Evolutionary conservation across 116 monocot genomes (phyloP).

Genomic region (Cymodocea nodosa): DNA sequence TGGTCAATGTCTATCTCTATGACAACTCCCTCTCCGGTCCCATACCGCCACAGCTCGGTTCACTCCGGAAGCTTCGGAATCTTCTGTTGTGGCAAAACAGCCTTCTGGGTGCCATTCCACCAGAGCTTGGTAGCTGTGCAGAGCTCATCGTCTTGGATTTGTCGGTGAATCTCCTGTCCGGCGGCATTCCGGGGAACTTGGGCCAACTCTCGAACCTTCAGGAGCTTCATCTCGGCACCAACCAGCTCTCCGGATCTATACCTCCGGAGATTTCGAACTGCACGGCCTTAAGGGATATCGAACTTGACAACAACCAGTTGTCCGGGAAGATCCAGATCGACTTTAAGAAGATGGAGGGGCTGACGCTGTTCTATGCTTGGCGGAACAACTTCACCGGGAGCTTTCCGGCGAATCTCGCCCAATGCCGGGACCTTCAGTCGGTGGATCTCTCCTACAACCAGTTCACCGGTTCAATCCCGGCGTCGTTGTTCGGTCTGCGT

Average conservation of each 20-base stretch:
- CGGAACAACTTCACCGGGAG: conserved; percentile 67
- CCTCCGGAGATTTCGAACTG: conserved; percentile 68
- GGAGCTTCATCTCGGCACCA: conserved; percentile 70
- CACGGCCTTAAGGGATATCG: conserved; percentile 41
- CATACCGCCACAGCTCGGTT: conserved; percentile 52
- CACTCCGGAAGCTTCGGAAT: conserved; percentile 48
- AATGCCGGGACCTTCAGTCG: conserved; percentile 47
- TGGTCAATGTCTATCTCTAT: conserved; percentile 63
- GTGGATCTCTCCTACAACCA: conserved; percentile 85
- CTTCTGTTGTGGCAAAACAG: conserved; percentile 85
- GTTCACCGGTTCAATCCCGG: conserved; percentile 58
- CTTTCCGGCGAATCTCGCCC: conserved; percentile 48
- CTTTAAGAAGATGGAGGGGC: conserved; percentile 34
- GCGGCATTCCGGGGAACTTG: conserved; percentile 44
- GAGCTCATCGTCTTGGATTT: conserved; percentile 55
- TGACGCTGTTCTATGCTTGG: conserved; percentile 84
- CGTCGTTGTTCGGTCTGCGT: conserved; percentile 41
- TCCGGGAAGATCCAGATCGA: conserved; percentile 65
- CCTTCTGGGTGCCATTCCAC: conserved; percentile 62
- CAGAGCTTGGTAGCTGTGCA: conserved; percentile 46
- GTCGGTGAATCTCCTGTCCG: conserved; percentile 59
- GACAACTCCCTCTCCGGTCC: conserved; percentile 73
- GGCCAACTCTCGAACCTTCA: conserved; percentile 44
- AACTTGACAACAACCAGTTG: conserved; percentile 78
- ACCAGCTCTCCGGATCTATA: conserved; percentile 52